These are phyloP conservation scores for Populus deltoides DNA, from an alignment of 345 rosid genomes.

Conservation along the genomic window DNA sequence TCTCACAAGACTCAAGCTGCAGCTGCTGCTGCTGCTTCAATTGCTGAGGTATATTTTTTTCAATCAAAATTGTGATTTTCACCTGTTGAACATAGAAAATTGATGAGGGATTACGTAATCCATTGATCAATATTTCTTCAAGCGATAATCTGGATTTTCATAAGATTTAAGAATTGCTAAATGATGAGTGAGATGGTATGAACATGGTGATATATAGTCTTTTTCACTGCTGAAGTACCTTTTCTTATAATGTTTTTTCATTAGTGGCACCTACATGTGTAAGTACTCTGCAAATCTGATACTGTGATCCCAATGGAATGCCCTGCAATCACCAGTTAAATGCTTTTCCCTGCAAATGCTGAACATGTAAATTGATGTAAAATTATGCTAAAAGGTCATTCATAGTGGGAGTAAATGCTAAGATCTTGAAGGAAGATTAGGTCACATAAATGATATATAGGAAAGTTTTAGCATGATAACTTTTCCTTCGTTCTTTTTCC, in stretches of 20 bases:
- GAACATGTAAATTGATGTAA: not conserved
- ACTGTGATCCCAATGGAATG: not conserved
- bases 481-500: not conserved
- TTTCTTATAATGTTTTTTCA: not conserved
- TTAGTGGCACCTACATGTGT: not conserved
- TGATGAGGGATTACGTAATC: not conserved
- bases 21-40: constrained; percentile 90
- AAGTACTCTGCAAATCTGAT: not conserved
- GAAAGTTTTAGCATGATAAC: not conserved
- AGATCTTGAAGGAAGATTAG: not conserved
- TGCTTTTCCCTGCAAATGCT: not conserved
- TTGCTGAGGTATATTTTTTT: constrained; percentile 74
- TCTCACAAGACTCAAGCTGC: constrained; percentile 94
- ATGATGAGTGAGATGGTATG: not conserved
- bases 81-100: not conserved
- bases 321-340: not conserved
- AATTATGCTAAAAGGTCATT: not conserved
- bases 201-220: not conserved
- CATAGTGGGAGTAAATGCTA: not conserved
- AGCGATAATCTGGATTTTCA: not conserved
- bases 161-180: not conserved
- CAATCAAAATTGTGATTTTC: not conserved
- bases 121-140: not conserved
- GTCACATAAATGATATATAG: not conserved
- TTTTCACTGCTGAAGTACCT: not conserved